A percentile compares a stretch with the other conserved stretches of the same genome.
These are phyloP conservation scores for Harringtonia aguacate DNA, from an alignment of 2,329 filamentous ascomycete genomes.

Conservation along the genomic window DNA sequence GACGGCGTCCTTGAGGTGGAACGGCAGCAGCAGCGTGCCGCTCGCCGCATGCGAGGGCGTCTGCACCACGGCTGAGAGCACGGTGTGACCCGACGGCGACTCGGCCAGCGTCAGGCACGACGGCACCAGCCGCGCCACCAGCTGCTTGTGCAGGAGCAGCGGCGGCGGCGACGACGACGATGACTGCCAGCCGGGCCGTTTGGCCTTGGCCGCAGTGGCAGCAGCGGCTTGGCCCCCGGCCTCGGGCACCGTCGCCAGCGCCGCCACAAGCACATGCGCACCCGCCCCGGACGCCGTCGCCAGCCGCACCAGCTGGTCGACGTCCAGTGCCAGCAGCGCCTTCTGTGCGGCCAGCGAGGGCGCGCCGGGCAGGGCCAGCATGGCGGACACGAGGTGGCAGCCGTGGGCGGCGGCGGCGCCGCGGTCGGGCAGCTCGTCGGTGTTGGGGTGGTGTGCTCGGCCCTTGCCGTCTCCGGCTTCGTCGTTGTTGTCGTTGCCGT, in stretches of 20 bases:
- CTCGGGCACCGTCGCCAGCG: constrained; percentile 34
- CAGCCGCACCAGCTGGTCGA: constrained; percentile 49
- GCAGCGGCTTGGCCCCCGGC: constrained; percentile 30
- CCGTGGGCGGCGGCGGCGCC: constrained; percentile 53
- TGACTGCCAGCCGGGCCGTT: not conserved
- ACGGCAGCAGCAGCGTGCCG: constrained; percentile 27
- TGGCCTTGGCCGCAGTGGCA: not conserved
- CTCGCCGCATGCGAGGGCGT: constrained; percentile 30
- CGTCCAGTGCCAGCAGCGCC: constrained; percentile 50
- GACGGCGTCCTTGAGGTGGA: constrained; percentile 46
- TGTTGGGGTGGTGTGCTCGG: constrained; percentile 12
- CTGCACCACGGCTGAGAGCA: constrained; percentile 37
- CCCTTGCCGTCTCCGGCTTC: constrained; percentile 11
- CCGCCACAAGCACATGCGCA: constrained; percentile 37
- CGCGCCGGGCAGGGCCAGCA: constrained; percentile 63
- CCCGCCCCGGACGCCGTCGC: constrained; percentile 44
- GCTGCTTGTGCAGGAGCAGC: constrained; percentile 38
- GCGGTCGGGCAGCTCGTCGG: constrained; percentile 2
- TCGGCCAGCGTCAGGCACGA: constrained; percentile 33
- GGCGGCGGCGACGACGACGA: not conserved
- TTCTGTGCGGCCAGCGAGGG: constrained; percentile 63
- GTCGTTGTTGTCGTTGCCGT: constrained; percentile 11
- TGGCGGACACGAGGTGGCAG: constrained; percentile 67
- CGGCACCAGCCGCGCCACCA: constrained; percentile 36
- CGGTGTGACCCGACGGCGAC: constrained; percentile 39